Evolutionary conservation across 1,284 basidiomycete species (phyloP), one percentile per base, ranked within the genome.

Genomic region (Porodaedalea pini): DNA sequence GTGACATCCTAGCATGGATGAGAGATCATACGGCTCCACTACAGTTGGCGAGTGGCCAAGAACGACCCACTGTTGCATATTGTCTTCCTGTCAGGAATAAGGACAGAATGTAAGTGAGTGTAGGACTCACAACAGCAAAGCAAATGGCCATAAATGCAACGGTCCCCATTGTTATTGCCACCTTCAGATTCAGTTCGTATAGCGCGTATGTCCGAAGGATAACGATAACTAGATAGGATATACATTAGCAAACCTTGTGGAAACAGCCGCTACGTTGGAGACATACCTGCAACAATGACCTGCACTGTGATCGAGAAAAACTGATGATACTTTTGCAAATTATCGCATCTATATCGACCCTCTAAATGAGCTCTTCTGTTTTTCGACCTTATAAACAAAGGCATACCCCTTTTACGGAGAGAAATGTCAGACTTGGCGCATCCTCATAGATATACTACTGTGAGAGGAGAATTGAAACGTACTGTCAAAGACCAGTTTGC

Each of bases 151-250:
- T 15, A 27, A 47, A n/a, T 17, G 51, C 59, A 31, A 48, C 29
- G 11, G 36, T 25, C 11, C 32, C 3, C 31, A 60, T 21, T 4
- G 36, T 15, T 10, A 47, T 4, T 4, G 23, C 41, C 31, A 60
- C 19, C 17, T 50, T 57, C 10, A 3, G 25, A 15, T 45, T 49
- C 6, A 51, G 31, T 25, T 57, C 52, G 29, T 57, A 61, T 13
- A 61, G 40, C 17, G 56, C 59, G n/a, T 61, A 61, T 3, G 59
- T 61, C 11, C 59, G 56, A 23, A 61, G 23, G n/a, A 61, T 57
- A 27, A 61, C 21, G 4, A 61, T 50, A 7, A 54, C 59, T 61
- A 13, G n/a, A 19, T 41, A 19, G 4, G 21, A 41, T 1, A 21
- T 27, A 17, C 19, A 19, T 29, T 40, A 34, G 29, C 15, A 34